Percentiles rank a stretch among this genome's conserved stretches.
These are phyloP conservation scores for Glomus cerebriforme DNA, from an alignment of 192 early-diverging fungal genomes.

Conservation along the genomic window DNA sequence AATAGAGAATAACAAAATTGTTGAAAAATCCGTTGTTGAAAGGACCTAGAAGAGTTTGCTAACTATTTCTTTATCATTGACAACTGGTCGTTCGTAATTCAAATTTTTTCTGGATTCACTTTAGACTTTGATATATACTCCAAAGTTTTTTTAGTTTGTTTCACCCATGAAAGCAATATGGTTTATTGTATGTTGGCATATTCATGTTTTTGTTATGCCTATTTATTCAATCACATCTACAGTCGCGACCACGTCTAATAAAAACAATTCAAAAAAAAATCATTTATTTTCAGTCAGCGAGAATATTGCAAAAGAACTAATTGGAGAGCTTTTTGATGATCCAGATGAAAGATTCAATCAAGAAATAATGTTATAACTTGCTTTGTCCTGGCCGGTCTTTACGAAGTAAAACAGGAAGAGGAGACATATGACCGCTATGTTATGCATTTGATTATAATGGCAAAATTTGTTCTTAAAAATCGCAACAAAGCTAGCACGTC, in stretches of 20 bases:
- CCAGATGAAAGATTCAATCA: background rate
- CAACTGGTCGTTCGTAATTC: no score
- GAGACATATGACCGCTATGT: background rate
- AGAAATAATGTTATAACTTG: background rate
- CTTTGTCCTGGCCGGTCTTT: background rate
- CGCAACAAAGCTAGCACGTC: background rate
- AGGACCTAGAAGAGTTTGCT: no score
- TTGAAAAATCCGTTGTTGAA: no score
- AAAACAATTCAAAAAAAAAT: background rate
- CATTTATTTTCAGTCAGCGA: background rate
- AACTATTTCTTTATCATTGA: no score
- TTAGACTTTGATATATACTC: no score
- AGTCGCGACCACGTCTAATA: background rate
- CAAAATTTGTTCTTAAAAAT: slow-evolving; percentile 12
- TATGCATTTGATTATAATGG: slow-evolving; percentile 16
- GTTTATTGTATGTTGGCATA: no score
- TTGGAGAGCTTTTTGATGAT: background rate
- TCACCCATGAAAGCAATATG: no score
- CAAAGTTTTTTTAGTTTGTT: no score
- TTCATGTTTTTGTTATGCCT: no score
- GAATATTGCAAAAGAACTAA: background rate
- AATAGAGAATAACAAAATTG: no score
- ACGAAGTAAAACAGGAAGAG: background rate
- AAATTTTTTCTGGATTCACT: no score
- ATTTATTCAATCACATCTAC: no score